Base-by-base conservation (phyloP, 768 basidiomycete species). In the Kwoniella pini region DNA sequence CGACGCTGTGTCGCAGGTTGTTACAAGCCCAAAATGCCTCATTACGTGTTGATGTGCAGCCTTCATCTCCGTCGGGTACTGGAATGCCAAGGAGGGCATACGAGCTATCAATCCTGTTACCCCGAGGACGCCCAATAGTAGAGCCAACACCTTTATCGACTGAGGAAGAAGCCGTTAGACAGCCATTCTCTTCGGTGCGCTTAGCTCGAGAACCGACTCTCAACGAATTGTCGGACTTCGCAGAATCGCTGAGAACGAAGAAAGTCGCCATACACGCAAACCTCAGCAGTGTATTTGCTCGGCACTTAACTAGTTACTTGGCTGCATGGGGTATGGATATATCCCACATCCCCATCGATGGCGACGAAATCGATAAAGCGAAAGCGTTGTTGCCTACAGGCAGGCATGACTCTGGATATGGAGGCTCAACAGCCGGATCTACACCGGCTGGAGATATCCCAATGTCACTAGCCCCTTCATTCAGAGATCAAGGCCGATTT, bases 261-360 rank as follows among this genome's bases (percentile, higher is more conserved):
- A 87, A 85, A 67, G 94, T 88, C 0, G 85, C 85, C 0, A 80
- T 99, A 26, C 89, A 94, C 72, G 91, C 95, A 6, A 87, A 85
- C 70, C 84, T 91, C n/a, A 85, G 84, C 64, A 90, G 90, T 39
- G 85, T 87, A 2, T 99, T 97, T 71, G 94, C 93, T 0, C 89
- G 88, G 52, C 91, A 96, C 77, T 81, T 99, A 33, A 93, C 93
- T 24, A 89, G 88, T 67, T 96, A 95, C 79, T 83, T 99, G 59
- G 90, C 89, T 21, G 85, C 89, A 4, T 98, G 95, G 95, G 93
- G 94, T 12, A 84, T 97, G 87, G 91, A 95, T 70, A 87, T 97
- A 42, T 87, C 85, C 52, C 91, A 93, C 79, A 82, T 81, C 6
- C 79, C 81, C 7, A 77, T 78, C 15, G 59, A 61, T 40, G 59